Conservation (phyloP, 2,329 filamentous ascomycete species). For the Penicillium sp. region DNA sequence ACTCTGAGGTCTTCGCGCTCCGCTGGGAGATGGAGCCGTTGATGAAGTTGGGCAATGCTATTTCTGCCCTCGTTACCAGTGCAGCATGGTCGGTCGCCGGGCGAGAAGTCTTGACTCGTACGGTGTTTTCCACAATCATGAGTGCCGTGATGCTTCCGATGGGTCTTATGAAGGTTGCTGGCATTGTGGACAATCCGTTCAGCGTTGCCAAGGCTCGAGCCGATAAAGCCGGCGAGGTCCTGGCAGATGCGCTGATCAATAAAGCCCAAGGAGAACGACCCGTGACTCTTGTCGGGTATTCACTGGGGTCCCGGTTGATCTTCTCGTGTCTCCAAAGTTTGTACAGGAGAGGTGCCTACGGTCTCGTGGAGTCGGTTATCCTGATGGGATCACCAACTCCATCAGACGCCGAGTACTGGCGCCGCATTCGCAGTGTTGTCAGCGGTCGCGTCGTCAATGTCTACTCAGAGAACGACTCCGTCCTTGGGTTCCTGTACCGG, state of each 20-base stretch:
- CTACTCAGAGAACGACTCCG: conserved; percentile 79
- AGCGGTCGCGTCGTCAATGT: conserved; percentile 81
- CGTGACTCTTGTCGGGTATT: conserved; percentile 76
- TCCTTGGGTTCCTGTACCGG: conserved; percentile 82
- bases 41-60: conserved; percentile 69
- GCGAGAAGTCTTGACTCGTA: conserved; percentile 67
- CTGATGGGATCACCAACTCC: conserved; percentile 78
- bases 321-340: conserved; percentile 74
- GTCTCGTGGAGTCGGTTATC: conserved; percentile 76
- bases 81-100: conserved; percentile 73
- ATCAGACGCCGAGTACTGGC: conserved; percentile 68
- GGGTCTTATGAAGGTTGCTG: conserved; percentile 60
- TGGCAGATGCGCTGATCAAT: conserved; percentile 78
- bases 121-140: conserved; percentile 63
- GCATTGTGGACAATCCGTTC: conserved; percentile 76
- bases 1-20: conserved; percentile 75
- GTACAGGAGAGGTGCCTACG: conserved; percentile 74
- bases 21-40: conserved; percentile 78
- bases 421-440: conserved; percentile 70
- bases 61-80: conserved; percentile 72
- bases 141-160: conserved; percentile 65
- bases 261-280: conserved; percentile 76
- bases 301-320: conserved; percentile 74
- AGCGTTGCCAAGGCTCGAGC: conserved; percentile 69
- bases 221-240: conserved; percentile 72